Evolutionary conservation across 1,284 basidiomycete species (phyloP).

Genomic region (Papiliotrema fonsecae): DNA sequence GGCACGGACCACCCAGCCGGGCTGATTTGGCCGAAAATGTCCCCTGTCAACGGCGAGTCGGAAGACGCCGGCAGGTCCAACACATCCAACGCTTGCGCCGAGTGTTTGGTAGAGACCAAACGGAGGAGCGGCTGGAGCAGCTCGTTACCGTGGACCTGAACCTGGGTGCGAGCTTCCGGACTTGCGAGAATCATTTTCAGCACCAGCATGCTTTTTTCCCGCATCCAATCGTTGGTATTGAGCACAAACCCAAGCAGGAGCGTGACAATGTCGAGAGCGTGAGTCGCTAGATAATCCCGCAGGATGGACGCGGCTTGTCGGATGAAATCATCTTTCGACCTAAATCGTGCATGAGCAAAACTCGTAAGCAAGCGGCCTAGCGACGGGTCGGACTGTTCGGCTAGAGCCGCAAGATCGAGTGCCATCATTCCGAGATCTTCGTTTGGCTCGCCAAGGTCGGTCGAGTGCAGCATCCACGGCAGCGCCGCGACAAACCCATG

Average conservation of each 20-base stretch:
- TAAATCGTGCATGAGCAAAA: constrained; percentile 80
- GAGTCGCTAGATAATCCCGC: constrained; percentile 63
- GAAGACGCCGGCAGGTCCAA: constrained; percentile 78
- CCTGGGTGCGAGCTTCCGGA: constrained; percentile 67
- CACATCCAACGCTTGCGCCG: constrained; percentile 80
- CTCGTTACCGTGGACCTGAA: constrained; percentile 74
- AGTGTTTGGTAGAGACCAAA: constrained; percentile 76
- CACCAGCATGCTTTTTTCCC: constrained; percentile 76
- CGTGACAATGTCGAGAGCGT: constrained; percentile 71
- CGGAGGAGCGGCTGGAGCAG: constrained; percentile 84
- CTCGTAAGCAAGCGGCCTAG: constrained; percentile 81
- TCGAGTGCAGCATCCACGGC: constrained; percentile 84
- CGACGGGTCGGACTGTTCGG: constrained; percentile 68
- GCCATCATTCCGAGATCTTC: constrained; percentile 66
- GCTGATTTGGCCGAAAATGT: constrained; percentile 74
- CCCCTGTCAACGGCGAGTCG: constrained; percentile 72
- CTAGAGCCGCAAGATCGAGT: constrained; percentile 65
- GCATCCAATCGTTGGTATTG: constrained; percentile 77
- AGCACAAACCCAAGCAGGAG: constrained; percentile 80
- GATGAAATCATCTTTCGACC: constrained; percentile 89
- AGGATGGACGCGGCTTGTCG: constrained; percentile 81
- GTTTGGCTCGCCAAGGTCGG: constrained; percentile 62
- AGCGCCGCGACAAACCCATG: constrained; percentile 77
- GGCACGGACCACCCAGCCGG: constrained; percentile 82
- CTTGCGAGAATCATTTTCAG: constrained; percentile 84